These are phyloP conservation scores for Cutaneotrichosporon cavernicola DNA, from an alignment of 1,284 basidiomycete genomes.

Conservation along the genomic window DNA sequence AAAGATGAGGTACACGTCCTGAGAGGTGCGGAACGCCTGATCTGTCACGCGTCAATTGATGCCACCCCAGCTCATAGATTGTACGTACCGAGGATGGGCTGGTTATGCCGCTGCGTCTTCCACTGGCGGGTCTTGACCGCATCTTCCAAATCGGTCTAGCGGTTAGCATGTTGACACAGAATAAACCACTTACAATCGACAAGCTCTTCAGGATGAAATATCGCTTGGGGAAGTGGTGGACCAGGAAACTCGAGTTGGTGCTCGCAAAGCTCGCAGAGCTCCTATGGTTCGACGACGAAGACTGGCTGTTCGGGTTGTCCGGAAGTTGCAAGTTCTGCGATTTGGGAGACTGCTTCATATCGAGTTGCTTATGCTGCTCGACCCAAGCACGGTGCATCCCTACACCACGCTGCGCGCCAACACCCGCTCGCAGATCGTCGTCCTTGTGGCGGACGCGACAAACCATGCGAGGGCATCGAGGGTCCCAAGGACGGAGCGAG, in stretches of 20 bases:
- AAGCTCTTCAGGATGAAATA: conserved; percentile 92
- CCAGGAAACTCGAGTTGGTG: conserved; percentile 59
- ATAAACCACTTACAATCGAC: conserved; percentile 61
- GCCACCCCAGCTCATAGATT: too few species aligned
- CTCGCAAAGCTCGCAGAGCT: conserved; percentile 62
- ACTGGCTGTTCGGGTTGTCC: conserved; percentile 13
- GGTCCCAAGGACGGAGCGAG: conserved; percentile 58
- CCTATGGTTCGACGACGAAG: conserved; percentile 36
- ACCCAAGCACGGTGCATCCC: conserved; percentile 81
- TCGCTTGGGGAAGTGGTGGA: conserved; percentile 74
- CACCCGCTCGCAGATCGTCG: conserved; percentile 84
- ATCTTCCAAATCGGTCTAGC: conserved; percentile 74
- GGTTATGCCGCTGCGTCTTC: conserved; percentile 93
- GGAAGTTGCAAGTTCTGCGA: conserved; percentile 38
- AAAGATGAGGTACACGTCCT: conserved; percentile 83
- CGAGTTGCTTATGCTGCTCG: conserved; percentile 55
- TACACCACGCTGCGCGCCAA: conserved; percentile 83
- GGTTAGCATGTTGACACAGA: conserved; percentile 13
- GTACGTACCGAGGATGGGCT: conserved; percentile 62
- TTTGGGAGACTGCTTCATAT: conserved; percentile 32
- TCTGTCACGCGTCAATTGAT: conserved; percentile 54
- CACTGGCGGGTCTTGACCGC: conserved; percentile 79
- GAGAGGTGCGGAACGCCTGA: conserved; percentile 83
- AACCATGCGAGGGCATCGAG: conserved; percentile 73
- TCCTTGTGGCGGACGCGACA: conserved; percentile 80